Evolutionary conservation across 2,329 filamentous ascomycete species (phyloP), one percentile per base, ranked within the genome.

Genomic region (Nemania sp.): DNA sequence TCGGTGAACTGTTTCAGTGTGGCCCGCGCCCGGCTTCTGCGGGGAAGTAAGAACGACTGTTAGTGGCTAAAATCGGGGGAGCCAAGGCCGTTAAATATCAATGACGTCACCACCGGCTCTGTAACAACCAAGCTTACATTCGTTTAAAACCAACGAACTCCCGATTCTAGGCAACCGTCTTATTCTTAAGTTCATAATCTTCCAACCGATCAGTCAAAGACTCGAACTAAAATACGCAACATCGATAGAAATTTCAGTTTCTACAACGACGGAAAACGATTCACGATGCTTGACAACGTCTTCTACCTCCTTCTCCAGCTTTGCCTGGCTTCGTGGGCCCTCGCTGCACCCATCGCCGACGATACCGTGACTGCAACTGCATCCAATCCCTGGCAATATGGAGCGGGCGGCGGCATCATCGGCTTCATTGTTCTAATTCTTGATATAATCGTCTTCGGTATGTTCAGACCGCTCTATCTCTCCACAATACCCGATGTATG

Each of bases 361-460:
- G 70, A 70, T 6, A 69, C 74, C 28, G 60, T 75, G 7, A 70
- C 68, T 12, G 68, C 72, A 6, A 70, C 68, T 17, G 66, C 60
- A 19, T 61, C 67, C 26, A 74, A 78, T 60, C 69, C 78, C 8
- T 82, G 79, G 79, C 77, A 83, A 51, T 84, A 82, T 42, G 83
- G 83, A 34, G 80, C 80, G 2, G 82, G 83, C 22, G 84, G 84
- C 14, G 83, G 84, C 1, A 76, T 86, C 30, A 42, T 85, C 6
- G 83, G 83, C 1, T 80, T 86, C 62, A 79, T 86, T 49, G 74
- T 86, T 3, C 68, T 87, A 22, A 70, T 86, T 12, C 72, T 87
- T 6, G 83, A 87, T 60, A 79, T 87, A 33, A 77, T 86, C 28
- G 81, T 84, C 33, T 84, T 80, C 67, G 77, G 84, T 86, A 75